Conservation (phyloP, 2,329 filamentous ascomycete species). For the Trichoderma citrinoviride region DNA sequence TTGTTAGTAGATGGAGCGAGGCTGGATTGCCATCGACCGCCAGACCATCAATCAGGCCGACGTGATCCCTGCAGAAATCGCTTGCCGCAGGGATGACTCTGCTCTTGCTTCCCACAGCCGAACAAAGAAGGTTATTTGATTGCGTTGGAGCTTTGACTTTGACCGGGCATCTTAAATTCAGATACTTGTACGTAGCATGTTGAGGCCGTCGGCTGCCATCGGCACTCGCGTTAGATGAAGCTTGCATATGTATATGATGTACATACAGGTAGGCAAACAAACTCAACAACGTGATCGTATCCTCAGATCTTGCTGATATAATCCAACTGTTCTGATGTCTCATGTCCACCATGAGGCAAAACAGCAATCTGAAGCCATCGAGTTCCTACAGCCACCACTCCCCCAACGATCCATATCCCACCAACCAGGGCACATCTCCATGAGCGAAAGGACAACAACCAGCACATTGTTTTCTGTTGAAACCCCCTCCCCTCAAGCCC, state of each 20-base stretch:
- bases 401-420: background rate
- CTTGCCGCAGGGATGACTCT: background rate
- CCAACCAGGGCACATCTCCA: background rate
- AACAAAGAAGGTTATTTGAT: too few species aligned
- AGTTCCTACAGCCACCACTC: background rate
- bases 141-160: too few species aligned
- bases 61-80: background rate
- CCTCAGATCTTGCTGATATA: slow-evolving; percentile 2
- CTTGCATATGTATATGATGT: background rate
- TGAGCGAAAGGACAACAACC: background rate
- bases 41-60: too few species aligned
- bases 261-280: too few species aligned
- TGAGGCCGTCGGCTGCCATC: background rate
- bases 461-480: background rate
- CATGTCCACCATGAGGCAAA: background rate
- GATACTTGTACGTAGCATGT: too few species aligned
- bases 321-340: background rate
- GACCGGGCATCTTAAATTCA: too few species aligned
- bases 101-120: too few species aligned
- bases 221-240: background rate
- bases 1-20: background rate
- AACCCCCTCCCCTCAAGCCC: too few species aligned
- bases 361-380: background rate
- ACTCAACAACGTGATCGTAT: background rate
- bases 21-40: background rate